A percentile compares a stretch with the other conserved stretches of the same genome.
Evolutionary conservation across 1,284 basidiomycete genomes (phyloP).

Genomic region (Fomitopsis pinicola): DNA sequence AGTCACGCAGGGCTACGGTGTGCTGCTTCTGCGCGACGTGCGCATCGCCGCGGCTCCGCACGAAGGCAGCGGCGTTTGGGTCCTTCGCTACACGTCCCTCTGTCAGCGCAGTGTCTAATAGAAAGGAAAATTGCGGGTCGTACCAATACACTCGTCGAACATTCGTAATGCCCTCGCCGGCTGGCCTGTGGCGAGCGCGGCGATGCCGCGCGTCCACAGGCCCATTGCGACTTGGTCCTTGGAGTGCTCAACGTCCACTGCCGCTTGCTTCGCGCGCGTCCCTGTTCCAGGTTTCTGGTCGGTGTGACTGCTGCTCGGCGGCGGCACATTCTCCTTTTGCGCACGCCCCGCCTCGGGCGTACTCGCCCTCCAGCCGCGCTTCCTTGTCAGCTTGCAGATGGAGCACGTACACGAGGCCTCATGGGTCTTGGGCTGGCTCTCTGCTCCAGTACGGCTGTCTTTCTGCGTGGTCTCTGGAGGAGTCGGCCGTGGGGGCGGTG

Average conservation of each 20-base stretch:
- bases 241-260: neutral
- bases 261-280: neutral
- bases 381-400: neutral
- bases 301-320: neutral
- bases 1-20: slow-evolving; percentile 11
- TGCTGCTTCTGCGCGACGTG: slow-evolving; percentile 4
- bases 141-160: slow-evolving; percentile 9
- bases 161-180: neutral
- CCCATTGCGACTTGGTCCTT: neutral
- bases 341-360: neutral
- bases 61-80: neutral
- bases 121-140: neutral
- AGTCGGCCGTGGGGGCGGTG: neutral
- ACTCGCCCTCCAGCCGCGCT: neutral
- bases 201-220: neutral
- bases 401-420: neutral
- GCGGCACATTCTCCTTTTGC: neutral
- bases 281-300: neutral
- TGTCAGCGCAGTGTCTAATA: too few species aligned
- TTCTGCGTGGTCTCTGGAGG: neutral
- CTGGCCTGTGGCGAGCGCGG: neutral
- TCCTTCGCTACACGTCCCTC: slow-evolving; percentile 1
- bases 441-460: neutral
- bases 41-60: slow-evolving; percentile 8
- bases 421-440: neutral